Base-by-base conservation (phyloP, 2,329 filamentous ascomycete genomes). In the Alternaria triticimaculans region DNA sequence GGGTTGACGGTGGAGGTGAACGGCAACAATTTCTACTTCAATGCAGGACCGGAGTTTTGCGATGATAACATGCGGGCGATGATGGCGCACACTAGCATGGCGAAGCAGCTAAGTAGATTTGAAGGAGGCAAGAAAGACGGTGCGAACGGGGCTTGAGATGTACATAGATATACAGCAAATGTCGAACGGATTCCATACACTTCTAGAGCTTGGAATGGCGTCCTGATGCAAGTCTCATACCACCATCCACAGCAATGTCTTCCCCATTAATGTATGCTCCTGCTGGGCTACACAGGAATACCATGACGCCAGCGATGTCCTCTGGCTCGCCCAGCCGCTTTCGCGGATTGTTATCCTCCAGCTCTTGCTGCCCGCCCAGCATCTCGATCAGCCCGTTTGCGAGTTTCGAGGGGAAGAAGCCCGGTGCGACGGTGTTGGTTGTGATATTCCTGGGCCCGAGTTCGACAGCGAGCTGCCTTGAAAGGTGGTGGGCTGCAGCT, bases 351-450 rank as follows among this genome's bases (percentile, higher is more conserved):
- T 54, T 64, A 18, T 76, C 68, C 26, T 74, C 69, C 14, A 80
- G 56, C 48, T 73, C 84, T 72, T 87, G 81, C 4, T 81, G 78
- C 12, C 79, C 79, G 5, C 79, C 80, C 5, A 80, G 63, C 18
- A 73, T 72, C 18, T 80, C 76, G 44, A 82, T 81, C 53, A 81
- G 64, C 5, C 76, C 78, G 30, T 77, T 76, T 3, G 78, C 77
- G 8, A 80, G 63, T 53, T 80, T 79, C 6, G 77, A 78, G 2
- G 78, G 77, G 65, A 82, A 79, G 66, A 81, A 81, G 45, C 80
- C 80, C 4, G 80, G 80, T 3, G 79, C 77, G 21, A 82, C 74
- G 5, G 77, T 76, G 62, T 81, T 82, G 30, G 73, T 77, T 2
- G 77, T 80, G 55, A 82, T 79, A 58, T 81, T 79, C 14, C 76